Base-by-base conservation (phyloP, 1,139 yeast genomes). In the Taphrina confusa region DNA sequence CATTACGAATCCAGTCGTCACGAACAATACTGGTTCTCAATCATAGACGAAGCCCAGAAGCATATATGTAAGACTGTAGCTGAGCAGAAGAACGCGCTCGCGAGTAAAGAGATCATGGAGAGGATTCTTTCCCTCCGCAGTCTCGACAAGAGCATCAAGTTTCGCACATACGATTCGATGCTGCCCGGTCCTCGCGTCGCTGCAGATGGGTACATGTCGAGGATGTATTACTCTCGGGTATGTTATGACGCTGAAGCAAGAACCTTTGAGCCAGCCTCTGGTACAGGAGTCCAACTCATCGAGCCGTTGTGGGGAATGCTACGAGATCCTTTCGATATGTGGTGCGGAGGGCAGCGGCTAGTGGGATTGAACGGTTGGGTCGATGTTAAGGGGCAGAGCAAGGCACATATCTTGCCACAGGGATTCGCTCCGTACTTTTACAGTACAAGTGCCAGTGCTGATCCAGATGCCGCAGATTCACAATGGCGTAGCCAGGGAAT, bases 251-350 rank as follows among this genome's bases (percentile, higher is more conserved):
- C 27, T 8, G 18, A 31, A 4, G 6, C 23, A 5, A 42, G 20
- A 14, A 27, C n/a, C 4, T 54, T 45, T 22, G 27, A 8, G 23
- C 58, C 58, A 5, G 23, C 44, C 9, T 12, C 51, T 5, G 58
- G 58, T 12, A 14, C 16, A 12, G 58, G 58, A n/a, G 51, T 28
- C 9, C 58, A 54, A 25, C 34, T 54, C 25, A 54, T 54, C n/a
- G 58, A 54, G 33, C 58, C 58, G 6, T 51, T 54, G 30, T 54
- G 51, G 51, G 58, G 58, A 14, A 54, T 54, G 58, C 27, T 54
- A 27, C 50, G 58, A 3, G 58, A 54, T 28, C 58, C 58, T 4
- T 54, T 33, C 22, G 58, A 54, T 27, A n/a, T 42, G 16, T 44
- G 45, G 42, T 54, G 58, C 23, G 28, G 11, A 6, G 44, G 22